Evolutionary conservation across 768 basidiomycete species (phyloP), one percentile per base, ranked within the genome.

Genomic region (Phylloporus rhodoxanthus): DNA sequence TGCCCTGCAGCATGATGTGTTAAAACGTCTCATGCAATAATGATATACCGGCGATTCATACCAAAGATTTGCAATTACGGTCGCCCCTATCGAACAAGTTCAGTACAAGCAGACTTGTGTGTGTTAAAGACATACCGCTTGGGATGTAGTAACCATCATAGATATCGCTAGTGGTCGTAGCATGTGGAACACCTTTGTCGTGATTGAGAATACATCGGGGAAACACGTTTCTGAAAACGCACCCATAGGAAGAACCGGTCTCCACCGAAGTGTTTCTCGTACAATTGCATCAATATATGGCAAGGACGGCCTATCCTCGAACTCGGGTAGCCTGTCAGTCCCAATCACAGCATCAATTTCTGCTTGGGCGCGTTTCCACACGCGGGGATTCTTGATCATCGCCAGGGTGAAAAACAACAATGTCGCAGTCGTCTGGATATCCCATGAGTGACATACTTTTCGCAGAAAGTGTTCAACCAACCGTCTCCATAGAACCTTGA

Each of bases 111-210:
- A 41, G 17, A 42, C 17, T 11, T 3, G 14, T 15, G 8, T 2
- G 4, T 6, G 30, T 20, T 2, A 2, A 19, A 29, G 15, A 13
- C 47, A 17, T 50, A 37, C 79, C 79, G 48, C 70, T 68, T 2
- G 80, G 80, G 34, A 82, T 82, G 8, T 76, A 62, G 50, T 75
- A 77, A 13, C 72, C 70, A 20, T 66, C 57, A 51, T 75, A 75
- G 15, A 65, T 49, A 36, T 75, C 73, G 45, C 70, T 70, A 29
- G 60, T 52, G 0, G 69, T 71, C 1, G 51, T n/a, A 9, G 52
- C 42, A 42, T 69, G 68, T 2, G 64, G 58, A 11, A 47, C 9
- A 6, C 26, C 37, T 47, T 46, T 8, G 20, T 10, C 4, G 21
- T 11, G 19, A 13, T 20, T 11, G 11, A 38, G 37, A 38, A 38